A percentile compares a stretch with the other conserved stretches of the same genome.
Evolutionary conservation across 495 filamentous ascomycete species (phyloP).

Genomic region (Annulohypoxylon bovei): DNA sequence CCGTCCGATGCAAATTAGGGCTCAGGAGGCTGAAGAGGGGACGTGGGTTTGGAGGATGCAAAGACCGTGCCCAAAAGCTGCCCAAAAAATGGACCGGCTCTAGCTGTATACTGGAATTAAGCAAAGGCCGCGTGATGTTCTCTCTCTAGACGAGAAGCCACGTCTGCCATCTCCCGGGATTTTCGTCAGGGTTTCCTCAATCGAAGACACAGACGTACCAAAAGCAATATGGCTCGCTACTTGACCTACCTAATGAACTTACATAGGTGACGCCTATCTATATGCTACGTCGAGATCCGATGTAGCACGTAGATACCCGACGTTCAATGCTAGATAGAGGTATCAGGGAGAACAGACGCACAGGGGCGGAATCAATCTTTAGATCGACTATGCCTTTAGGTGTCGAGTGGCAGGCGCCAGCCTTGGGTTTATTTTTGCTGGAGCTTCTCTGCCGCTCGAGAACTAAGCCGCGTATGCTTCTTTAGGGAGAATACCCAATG

Average conservation of each 20-base stretch:
- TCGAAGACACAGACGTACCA: not conserved
- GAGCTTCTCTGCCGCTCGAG: conserved; percentile 3
- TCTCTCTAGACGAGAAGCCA: conserved; percentile 8
- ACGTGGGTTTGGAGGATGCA: conserved; percentile 22
- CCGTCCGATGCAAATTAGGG: not conserved
- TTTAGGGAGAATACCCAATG: conserved; percentile 15
- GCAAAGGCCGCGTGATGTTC: conserved; percentile 15
- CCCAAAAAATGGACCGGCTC: conserved; percentile 13
- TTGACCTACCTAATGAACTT: conserved; percentile 9
- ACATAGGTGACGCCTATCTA: conserved; percentile 9
- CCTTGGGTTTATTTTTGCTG: conserved; percentile 11
- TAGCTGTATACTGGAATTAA: conserved; percentile 2
- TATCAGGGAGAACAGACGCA: conserved; percentile 10
- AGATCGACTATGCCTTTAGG: not conserved
- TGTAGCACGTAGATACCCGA: conserved; percentile 29
- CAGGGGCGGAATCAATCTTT: conserved; percentile 1
- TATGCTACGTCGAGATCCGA: conserved; percentile 14
- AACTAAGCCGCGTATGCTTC: conserved; percentile 14
- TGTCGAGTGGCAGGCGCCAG: conserved; percentile 17
- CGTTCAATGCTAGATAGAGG: not conserved
- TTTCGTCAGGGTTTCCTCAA: conserved; percentile 17
- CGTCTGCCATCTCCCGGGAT: conserved; percentile 16
- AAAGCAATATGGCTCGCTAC: not conserved
- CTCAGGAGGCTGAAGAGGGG: conserved; percentile 10
- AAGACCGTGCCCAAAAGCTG: conserved; percentile 29